Conservation (phyloP, 768 basidiomycete genomes). For the Xerocomus spinulosus region DNA sequence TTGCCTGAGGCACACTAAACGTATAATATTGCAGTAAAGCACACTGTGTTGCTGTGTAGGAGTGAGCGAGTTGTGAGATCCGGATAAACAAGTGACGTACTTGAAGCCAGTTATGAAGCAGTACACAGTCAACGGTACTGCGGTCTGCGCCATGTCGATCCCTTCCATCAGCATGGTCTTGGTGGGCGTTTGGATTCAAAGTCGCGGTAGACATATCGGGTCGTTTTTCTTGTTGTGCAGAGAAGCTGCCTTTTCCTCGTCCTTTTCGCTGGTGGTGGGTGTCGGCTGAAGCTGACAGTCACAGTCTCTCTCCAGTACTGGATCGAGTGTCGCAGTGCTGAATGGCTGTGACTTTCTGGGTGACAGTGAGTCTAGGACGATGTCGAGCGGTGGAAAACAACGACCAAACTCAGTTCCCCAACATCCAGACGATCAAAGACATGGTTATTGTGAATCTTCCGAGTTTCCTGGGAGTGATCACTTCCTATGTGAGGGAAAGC, state of each 20-base stretch:
- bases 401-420: conserved; percentile 12
- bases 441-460: too few species aligned
- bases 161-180: conserved; percentile 19
- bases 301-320: too few species aligned
- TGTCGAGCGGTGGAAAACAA: background rate
- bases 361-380: background rate
- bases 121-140: conserved; percentile 55
- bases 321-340: background rate
- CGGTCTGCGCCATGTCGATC: conserved; percentile 30
- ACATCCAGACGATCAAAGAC: conserved; percentile 12
- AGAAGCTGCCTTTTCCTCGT: too few species aligned
- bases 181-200: conserved; percentile 9
- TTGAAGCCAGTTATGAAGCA: conserved; percentile 81
- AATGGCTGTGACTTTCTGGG: background rate
- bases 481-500: too few species aligned
- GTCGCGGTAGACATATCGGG: conserved; percentile 10
- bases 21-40: conserved; percentile 73
- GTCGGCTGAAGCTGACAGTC: too few species aligned
- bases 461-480: too few species aligned
- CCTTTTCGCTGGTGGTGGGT: too few species aligned
- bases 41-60: conserved; percentile 54
- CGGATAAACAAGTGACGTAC: conserved; percentile 39
- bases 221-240: background rate
- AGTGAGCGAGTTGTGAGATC: background rate
- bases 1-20: conserved; percentile 85